These are phyloP conservation scores for Penicillium italicum DNA, from an alignment of 2,329 filamentous ascomycete species.

Conservation along the genomic window DNA sequence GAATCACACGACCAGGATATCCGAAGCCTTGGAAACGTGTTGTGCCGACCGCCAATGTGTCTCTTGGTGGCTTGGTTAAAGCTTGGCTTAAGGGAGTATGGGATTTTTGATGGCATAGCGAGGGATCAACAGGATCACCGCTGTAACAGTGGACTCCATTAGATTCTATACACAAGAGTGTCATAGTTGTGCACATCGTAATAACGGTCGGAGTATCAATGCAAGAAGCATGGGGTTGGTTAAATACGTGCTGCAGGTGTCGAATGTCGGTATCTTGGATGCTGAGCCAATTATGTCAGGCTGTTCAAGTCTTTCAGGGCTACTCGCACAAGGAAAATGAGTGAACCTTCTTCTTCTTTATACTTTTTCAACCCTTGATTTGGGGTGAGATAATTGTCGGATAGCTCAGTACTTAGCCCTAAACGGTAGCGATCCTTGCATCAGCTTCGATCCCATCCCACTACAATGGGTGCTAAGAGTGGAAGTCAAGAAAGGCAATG, in stretches of 20 bases:
- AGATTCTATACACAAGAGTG: neutral
- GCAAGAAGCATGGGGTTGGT: neutral
- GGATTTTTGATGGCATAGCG: neutral
- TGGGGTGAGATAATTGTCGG: neutral
- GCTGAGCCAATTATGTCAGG: neutral
- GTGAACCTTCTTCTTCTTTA: neutral
- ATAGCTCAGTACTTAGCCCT: neutral
- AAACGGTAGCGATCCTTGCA: constrained; percentile 20
- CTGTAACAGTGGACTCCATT: neutral
- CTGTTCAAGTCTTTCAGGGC: neutral
- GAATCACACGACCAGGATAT: neutral
- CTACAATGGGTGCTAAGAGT: constrained; percentile 34
- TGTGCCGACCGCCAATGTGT: neutral
- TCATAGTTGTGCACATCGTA: neutral
- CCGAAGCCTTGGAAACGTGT: neutral
- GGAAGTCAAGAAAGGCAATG: constrained; percentile 31
- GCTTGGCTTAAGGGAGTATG: constrained; percentile 3
- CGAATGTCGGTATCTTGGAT: neutral
- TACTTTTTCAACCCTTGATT: neutral
- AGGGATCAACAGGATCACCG: neutral
- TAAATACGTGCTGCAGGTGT: neutral
- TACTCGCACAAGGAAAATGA: neutral
- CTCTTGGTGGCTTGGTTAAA: constrained; percentile 2
- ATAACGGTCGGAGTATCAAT: neutral
- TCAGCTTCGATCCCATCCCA: constrained; percentile 32